These are phyloP conservation scores for Hexamita inflata DNA, from an alignment of 208 protist species.

Conservation along the genomic window DNA sequence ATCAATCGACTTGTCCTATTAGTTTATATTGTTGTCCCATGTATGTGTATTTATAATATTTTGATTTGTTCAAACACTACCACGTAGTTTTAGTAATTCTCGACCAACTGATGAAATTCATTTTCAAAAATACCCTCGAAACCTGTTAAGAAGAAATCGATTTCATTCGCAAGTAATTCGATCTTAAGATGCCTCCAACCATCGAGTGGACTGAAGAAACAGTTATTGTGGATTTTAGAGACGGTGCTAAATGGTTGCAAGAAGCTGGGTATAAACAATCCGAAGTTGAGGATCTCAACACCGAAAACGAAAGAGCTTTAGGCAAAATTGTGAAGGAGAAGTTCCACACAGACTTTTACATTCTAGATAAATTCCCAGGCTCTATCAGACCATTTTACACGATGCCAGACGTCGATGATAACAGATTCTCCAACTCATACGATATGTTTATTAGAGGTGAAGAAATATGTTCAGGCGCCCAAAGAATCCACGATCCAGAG, in stretches of 20 bases:
- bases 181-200: conserved; percentile 65
- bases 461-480: conserved; percentile 96
- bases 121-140: conserved; percentile 70
- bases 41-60: too few relatives aligned
- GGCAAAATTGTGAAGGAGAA: conserved; percentile 81
- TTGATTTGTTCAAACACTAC: conserved; percentile 95
- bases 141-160: conserved; percentile 51
- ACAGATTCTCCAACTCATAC: conserved; percentile 70
- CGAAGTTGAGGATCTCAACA: conserved; percentile 50
- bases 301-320: conserved; percentile 76
- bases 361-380: conserved; percentile 90
- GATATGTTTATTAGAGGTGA: conserved; percentile 98
- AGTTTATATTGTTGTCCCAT: too few relatives aligned
- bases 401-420: conserved; percentile 72
- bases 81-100: conserved; percentile 88
- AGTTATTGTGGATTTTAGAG: conserved; percentile 42
- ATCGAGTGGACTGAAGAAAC: conserved; percentile 58
- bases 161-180: conserved; percentile 59
- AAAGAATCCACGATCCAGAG: conserved; percentile 86
- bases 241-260: conserved; percentile 77
- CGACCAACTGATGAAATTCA: conserved; percentile 77
- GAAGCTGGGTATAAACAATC: conserved; percentile 33
- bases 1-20: too few relatives aligned
- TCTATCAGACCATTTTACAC: conserved; percentile 96
- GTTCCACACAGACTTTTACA: conserved; percentile 95